Percentiles rank a stretch among this genome's conserved stretches.
These are phyloP conservation scores for Colletotrichum sp. DNA, from an alignment of 2,329 filamentous ascomycete genomes.

Conservation along the genomic window DNA sequence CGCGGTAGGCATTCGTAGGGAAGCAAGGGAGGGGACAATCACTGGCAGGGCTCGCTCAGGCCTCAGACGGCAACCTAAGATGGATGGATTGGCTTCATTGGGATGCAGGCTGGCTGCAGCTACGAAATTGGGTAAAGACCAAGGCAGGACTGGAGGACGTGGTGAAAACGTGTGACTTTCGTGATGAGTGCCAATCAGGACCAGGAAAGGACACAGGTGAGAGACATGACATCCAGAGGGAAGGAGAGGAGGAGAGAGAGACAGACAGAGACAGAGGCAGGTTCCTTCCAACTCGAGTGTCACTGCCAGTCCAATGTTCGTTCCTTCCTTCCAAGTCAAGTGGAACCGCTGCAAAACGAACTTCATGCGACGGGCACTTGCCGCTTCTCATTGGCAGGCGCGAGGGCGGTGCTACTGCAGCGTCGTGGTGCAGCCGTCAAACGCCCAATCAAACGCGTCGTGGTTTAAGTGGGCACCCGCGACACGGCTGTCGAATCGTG, in stretches of 20 bases:
- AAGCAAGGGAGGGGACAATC: background rate
- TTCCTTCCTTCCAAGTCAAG: background rate
- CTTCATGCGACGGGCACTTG: constrained; percentile 2
- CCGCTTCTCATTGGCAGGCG: background rate
- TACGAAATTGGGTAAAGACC: background rate
- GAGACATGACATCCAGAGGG: background rate
- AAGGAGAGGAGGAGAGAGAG: background rate
- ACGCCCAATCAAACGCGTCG: constrained; percentile 15
- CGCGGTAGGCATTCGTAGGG: background rate
- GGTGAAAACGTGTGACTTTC: constrained; percentile 14
- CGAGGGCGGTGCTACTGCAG: constrained; percentile 5
- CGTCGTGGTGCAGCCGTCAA: background rate
- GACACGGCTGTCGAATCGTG: background rate
- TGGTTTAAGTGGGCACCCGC: background rate
- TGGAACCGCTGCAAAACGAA: background rate
- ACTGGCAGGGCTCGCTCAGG: background rate
- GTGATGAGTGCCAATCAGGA: background rate
- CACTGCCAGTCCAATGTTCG: background rate
- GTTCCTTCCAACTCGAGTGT: background rate
- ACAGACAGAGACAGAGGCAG: background rate
- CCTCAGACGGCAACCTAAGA: background rate
- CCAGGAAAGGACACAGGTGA: background rate
- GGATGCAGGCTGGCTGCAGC: background rate
- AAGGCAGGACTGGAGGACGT: background rate
- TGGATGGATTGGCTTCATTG: background rate